phyloP scores from a whole-genome alignment of 2,329 filamentous ascomycete species.

The Tolypocladium inflatum region DNA sequence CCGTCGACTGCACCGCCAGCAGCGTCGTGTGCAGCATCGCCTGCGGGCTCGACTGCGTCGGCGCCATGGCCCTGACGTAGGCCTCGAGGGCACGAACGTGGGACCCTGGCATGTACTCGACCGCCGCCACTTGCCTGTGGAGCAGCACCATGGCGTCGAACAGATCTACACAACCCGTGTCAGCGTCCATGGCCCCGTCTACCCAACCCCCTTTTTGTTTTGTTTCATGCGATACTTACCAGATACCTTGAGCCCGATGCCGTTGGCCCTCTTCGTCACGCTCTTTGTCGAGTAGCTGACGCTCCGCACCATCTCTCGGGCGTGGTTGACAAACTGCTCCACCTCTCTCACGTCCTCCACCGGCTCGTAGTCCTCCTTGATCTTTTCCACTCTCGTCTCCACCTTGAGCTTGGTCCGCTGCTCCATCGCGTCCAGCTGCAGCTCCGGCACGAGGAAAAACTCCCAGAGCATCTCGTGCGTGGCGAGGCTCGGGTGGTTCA shows the following conservation, averaged over 20 bases:
- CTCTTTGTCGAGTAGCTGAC: slow-evolving; percentile 78
- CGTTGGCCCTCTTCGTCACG: slow-evolving; percentile 70
- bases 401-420: slow-evolving; percentile 82
- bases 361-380: slow-evolving; percentile 82
- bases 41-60: slow-evolving; percentile 64
- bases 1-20: slow-evolving; percentile 72
- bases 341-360: slow-evolving; percentile 78
- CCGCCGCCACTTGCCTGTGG: slow-evolving; percentile 39
- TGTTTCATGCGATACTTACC: slow-evolving; percentile 33
- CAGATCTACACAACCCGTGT: slow-evolving; percentile 42
- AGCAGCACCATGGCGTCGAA: slow-evolving; percentile 53
- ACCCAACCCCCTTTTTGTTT: not conserved
- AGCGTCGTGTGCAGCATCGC: slow-evolving; percentile 66
- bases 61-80: slow-evolving; percentile 57
- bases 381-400: slow-evolving; percentile 69
- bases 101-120: slow-evolving; percentile 57
- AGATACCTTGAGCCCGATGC: slow-evolving; percentile 53
- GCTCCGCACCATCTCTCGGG: slow-evolving; percentile 77
- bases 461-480: slow-evolving; percentile 98
- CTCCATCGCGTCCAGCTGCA: slow-evolving; percentile 83
- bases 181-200: not conserved
- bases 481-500: slow-evolving; percentile 83
- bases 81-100: slow-evolving; percentile 64
- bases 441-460: slow-evolving; percentile 92
- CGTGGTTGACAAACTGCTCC: slow-evolving; percentile 85